These are phyloP conservation scores for Dryadomyces quercivorus DNA, from an alignment of 2,329 filamentous ascomycete species.

Conservation along the genomic window DNA sequence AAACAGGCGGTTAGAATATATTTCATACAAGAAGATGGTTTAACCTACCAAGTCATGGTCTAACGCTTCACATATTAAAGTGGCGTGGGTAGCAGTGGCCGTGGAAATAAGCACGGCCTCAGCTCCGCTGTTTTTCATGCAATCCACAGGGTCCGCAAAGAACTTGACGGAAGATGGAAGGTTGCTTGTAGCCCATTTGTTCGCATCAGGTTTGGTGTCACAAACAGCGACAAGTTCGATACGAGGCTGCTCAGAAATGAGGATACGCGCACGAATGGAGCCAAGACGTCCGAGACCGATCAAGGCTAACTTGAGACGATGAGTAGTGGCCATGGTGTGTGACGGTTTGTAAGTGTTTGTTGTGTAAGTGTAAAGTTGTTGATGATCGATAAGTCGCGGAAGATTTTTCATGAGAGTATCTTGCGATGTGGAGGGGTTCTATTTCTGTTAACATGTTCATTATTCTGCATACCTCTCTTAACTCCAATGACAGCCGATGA, in stretches of 20 bases:
- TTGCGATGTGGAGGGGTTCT: too few species aligned
- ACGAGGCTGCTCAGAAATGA: constrained; percentile 21
- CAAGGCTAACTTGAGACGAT: constrained; percentile 5
- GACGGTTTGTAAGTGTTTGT: too few species aligned
- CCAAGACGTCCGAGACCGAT: constrained; percentile 19
- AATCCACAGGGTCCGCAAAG: constrained; percentile 16
- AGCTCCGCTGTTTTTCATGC: constrained; percentile 17
- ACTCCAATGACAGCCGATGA: too few species aligned
- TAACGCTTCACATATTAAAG: constrained; percentile 8
- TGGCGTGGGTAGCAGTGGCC: constrained; percentile 18
- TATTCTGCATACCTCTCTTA: too few species aligned
- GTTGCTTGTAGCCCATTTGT: constrained; percentile 19
- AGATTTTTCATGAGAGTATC: too few species aligned
- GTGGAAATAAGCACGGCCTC: constrained; percentile 19
- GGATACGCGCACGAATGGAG: constrained; percentile 19
- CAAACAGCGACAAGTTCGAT: constrained; percentile 13
- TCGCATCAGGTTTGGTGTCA: neutral
- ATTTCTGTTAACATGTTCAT: too few species aligned
- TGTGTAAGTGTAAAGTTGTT: too few species aligned
- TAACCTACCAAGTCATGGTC: neutral
- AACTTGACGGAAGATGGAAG: constrained; percentile 15
- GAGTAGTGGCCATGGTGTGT: neutral
- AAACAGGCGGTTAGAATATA: too few species aligned
- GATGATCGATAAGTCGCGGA: too few species aligned
- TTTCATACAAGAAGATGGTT: neutral